phyloP scores from a whole-genome alignment of 108 stramenopile species.

The Nitzschia inconspicua region DNA sequence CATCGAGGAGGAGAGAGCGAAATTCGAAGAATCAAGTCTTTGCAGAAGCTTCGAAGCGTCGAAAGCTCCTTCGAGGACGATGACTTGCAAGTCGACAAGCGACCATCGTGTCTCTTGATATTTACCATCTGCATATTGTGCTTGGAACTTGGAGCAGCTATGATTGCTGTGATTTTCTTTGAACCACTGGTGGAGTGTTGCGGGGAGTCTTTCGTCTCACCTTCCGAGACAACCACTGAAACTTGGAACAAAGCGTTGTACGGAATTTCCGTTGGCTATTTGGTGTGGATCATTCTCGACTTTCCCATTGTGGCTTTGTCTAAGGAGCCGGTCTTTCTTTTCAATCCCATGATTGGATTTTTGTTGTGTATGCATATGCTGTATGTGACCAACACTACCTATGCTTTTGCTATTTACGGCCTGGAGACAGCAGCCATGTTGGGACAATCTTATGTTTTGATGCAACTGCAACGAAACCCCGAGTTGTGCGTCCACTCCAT shows the following conservation, averaged over 20 bases:
- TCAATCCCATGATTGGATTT: conserved; percentile 13
- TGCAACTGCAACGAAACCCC: neutral
- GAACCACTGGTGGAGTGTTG: conserved; percentile 6
- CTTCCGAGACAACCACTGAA: neutral
- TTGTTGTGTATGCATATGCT: conserved; percentile 7
- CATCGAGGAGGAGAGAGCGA: no score
- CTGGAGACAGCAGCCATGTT: neutral
- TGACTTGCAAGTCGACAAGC: no score
- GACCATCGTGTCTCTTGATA: no score
- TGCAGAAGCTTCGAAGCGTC: no score
- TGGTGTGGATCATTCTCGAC: conserved; percentile 3
- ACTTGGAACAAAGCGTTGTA: conserved; percentile 3
- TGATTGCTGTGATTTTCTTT: conserved; percentile 2
- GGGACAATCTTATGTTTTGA: conserved; percentile 1
- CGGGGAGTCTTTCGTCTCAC: neutral
- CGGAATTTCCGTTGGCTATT: neutral
- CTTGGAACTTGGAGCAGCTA: conserved; percentile 1
- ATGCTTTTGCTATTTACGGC: neutral
- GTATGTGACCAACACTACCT: neutral
- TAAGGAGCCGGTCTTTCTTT: neutral
- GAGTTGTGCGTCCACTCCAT: conserved; percentile 1
- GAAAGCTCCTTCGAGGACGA: no score
- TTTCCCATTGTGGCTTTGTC: neutral
- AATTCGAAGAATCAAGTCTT: no score
- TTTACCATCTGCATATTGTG: no score